phyloP scores from a whole-genome alignment of 495 filamentous ascomycete species.

The Rhypophila decipiens region DNA sequence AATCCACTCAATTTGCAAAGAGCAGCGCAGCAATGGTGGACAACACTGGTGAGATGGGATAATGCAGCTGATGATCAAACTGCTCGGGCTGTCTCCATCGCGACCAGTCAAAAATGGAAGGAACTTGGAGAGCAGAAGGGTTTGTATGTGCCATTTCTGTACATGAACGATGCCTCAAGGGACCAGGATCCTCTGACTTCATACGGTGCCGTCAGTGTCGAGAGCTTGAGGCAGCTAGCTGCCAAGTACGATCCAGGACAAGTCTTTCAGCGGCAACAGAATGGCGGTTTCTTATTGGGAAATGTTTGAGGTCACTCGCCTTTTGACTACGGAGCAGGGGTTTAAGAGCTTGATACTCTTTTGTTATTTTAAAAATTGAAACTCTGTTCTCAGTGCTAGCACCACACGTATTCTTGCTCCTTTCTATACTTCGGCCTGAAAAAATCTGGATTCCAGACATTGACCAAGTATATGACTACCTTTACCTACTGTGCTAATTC shows the following conservation, averaged over 20 bases:
- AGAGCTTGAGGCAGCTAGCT: constrained; percentile 17
- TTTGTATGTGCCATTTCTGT: background rate
- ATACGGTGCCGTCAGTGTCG: constrained; percentile 28
- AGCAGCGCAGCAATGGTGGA: constrained; percentile 10
- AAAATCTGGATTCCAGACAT: too few relatives aligned
- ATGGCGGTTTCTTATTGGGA: constrained; percentile 12
- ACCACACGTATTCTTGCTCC: too few relatives aligned
- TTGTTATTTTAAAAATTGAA: too few relatives aligned
- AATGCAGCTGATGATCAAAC: constrained; percentile 5
- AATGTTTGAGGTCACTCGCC: constrained; percentile 5
- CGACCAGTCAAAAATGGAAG: background rate
- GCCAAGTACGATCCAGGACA: constrained; percentile 29
- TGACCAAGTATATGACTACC: too few relatives aligned
- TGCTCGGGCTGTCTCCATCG: background rate
- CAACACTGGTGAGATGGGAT: constrained; percentile 14
- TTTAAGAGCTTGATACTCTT: too few relatives aligned
- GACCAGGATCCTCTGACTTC: constrained; percentile 22
- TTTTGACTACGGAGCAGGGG: too few relatives aligned
- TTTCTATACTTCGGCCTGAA: too few relatives aligned
- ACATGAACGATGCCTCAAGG: constrained; percentile 17
- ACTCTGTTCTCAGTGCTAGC: too few relatives aligned
- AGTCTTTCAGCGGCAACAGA: constrained; percentile 30
- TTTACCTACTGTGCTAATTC: too few relatives aligned
- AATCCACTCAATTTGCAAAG: background rate
- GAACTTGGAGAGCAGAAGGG: background rate